A percentile compares a stretch with the other conserved stretches of the same genome.
Evolutionary conservation across 345 rosid genomes (phyloP).

Genomic region (Punica granatum): DNA sequence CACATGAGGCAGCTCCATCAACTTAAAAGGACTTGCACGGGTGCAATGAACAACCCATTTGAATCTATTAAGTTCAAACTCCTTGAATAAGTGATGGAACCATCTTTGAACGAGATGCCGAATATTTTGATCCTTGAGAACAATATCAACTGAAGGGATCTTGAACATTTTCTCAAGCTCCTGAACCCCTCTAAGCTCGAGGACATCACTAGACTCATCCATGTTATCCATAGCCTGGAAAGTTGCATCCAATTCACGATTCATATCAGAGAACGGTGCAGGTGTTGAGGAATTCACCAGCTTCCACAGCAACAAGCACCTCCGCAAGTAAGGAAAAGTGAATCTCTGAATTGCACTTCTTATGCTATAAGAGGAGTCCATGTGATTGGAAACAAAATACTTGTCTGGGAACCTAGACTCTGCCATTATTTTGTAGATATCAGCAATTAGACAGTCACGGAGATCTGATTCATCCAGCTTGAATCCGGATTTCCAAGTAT

Average conservation of each 20-base stretch:
- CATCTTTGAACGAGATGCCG: slow-evolving; percentile 48
- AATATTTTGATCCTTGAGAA: slow-evolving; percentile 44
- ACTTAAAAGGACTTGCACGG: slow-evolving; percentile 72
- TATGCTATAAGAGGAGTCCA: slow-evolving; percentile 40
- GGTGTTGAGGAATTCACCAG: slow-evolving; percentile 47
- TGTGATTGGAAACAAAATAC: slow-evolving; percentile 42
- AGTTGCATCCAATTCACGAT: slow-evolving; percentile 23
- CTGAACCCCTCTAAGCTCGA: slow-evolving; percentile 51
- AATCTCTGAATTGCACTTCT: slow-evolving; percentile 44
- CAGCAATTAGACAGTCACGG: slow-evolving; percentile 43
- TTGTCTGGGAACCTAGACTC: slow-evolving; percentile 35
- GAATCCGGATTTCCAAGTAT: slow-evolving; percentile 25
- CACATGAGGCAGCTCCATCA: slow-evolving; percentile 70
- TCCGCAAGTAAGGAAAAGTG: slow-evolving; percentile 81
- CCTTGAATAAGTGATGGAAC: slow-evolving; percentile 53
- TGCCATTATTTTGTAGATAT: slow-evolving; percentile 40
- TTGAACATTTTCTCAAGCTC: slow-evolving; percentile 67
- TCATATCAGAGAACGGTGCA: slow-evolving; percentile 41
- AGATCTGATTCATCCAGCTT: slow-evolving; percentile 23
- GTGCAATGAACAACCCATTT: slow-evolving; percentile 32
- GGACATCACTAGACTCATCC: background rate
- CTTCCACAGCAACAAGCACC: slow-evolving; percentile 90
- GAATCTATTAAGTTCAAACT: slow-evolving; percentile 26
- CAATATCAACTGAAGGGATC: slow-evolving; percentile 53
- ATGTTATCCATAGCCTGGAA: slow-evolving; percentile 8